Base-by-base conservation (phyloP, 345 rosid species). In the Alliaria petiolata region DNA sequence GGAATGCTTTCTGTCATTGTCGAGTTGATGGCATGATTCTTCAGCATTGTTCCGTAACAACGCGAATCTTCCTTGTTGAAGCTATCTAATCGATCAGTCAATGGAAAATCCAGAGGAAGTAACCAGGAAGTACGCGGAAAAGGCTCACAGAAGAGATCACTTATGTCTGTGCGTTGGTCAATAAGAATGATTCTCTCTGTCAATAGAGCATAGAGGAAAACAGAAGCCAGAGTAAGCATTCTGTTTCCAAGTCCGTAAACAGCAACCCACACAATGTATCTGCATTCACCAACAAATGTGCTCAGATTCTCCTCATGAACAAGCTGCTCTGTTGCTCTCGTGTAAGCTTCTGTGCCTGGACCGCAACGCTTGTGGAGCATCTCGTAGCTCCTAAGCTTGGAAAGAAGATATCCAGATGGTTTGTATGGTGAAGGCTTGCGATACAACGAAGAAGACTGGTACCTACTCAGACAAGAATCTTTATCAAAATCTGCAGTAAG, bases 161-260 rank as follows among this genome's bases (percentile, higher is more conserved):
- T 74, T 76, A 82, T 73, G 38, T 81, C 87, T 5, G 30, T 65
- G 35, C 87, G 78, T 25, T 80, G 87, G 35, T 87, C 89, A n/a
- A 85, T 77, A 0, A 87, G 86, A 5, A 87, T 67, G 43, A 87
- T 70, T 51, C 89, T 77, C 45, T 87, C 70, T 0, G 87, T 85
- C 68, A 87, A 85, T 30, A 87, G 81, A 6, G 89, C 89, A 15
- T 85, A 87, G 34, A 84, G 89, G 67, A 88, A 88, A n/a, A 87
- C 39, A 1, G 93, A 84, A 14, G 82, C 77, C 11, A 86, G 76
- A 31, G 84, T 67, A 30, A 88, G 25, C 51, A 88, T 76, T 78
- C 82, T 74, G 71, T 88, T 88, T 65, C 93, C 93, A 9, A 88
- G 66, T 10, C 93, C 91, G 1, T 76, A 79, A 19, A 59, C 66